Base-by-base conservation (phyloP, 768 basidiomycete species). In the Boletus subparvulus region DNA sequence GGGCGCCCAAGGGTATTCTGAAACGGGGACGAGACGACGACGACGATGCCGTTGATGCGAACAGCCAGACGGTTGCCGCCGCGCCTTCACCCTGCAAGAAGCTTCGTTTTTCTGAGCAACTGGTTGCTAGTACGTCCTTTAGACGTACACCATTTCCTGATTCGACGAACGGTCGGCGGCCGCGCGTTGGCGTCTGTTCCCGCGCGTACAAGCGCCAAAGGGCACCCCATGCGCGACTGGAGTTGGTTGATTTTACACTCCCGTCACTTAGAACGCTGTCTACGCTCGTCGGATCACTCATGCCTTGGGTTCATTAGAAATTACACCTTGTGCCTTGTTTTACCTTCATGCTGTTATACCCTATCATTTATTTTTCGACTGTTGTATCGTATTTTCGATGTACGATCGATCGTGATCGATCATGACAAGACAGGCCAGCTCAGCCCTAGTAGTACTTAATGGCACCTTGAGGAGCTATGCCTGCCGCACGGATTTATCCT, bases 181-280 rank as follows among this genome's bases (percentile, higher is more conserved):
- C 62, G 12, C 64, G 67, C 3, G 45, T 49, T 3, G 40, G 52
- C 8, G 57, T 60, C 28, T 48, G 48, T 37, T 56, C 68, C 0
- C 56, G 69, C 14, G 42, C 50, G 0, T 56, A 59, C 43, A 64
- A 55, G 26, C 69, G 68, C 1, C 7, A 37, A 2, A 55, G n/a
- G 41, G 43, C 17, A 13, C 42, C 54, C 4, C 14, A n/a, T 8
- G 35, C 42, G 21, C 65, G 59, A 45, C 62, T 59, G 7, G 62
- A 71, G 50, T 50, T 59, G 54, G 55, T 74, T 10, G 56, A 71
- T 42, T 71, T 72, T n/a, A 69, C 67, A 0, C 61, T 72, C 7
- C 71, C 71, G 11, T 73, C 72, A 17, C 51, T 73, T 17, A 64
- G 68, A 21, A 73, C 65, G 39, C 46, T 72, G n/a, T 73, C 72